phyloP scores from a whole-genome alignment of 805 yeast genomes.

The Priceomyces medius region DNA sequence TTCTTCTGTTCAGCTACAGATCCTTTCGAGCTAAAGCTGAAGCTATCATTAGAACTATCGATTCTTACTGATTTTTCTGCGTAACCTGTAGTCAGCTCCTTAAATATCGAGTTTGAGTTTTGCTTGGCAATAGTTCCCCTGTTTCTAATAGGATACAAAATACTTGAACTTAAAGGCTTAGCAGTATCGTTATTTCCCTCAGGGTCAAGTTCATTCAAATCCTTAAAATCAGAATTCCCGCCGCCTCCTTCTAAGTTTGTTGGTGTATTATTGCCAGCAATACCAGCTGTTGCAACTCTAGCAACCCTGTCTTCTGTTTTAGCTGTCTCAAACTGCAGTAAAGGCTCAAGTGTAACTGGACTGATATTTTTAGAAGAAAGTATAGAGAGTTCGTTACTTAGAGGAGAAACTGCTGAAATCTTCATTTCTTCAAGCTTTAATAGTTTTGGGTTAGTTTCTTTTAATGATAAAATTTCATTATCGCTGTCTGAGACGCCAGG shows the following conservation, averaged over 20 bases:
- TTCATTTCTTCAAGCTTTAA: neutral
- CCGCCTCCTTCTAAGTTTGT: neutral
- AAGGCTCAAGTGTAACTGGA: neutral
- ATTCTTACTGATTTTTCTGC: neutral
- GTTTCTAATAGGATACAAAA: constrained; percentile 1
- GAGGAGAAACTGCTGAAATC: constrained; percentile 2
- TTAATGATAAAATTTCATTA: neutral
- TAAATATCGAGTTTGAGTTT: neutral
- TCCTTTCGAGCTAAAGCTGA: neutral
- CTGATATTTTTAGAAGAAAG: neutral
- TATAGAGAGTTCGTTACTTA: constrained; percentile 1
- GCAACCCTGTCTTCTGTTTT: too few relatives aligned
- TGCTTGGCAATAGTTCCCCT: neutral
- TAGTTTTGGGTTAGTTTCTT: neutral
- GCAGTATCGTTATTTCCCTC: neutral
- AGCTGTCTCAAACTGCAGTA: neutral
- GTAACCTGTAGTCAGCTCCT: neutral
- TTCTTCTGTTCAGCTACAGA: neutral
- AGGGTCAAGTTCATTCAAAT: neutral
- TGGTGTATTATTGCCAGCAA: neutral
- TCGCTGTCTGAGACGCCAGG: neutral
- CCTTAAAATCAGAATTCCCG: neutral
- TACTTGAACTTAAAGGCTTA: constrained; percentile 2
- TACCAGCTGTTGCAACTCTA: neutral
- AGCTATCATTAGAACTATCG: neutral